A percentile compares a stretch with the other conserved stretches of the same genome.
Conservation (phyloP, 73 alveolate genomes). For the Paramecium biaurelia region DNA sequence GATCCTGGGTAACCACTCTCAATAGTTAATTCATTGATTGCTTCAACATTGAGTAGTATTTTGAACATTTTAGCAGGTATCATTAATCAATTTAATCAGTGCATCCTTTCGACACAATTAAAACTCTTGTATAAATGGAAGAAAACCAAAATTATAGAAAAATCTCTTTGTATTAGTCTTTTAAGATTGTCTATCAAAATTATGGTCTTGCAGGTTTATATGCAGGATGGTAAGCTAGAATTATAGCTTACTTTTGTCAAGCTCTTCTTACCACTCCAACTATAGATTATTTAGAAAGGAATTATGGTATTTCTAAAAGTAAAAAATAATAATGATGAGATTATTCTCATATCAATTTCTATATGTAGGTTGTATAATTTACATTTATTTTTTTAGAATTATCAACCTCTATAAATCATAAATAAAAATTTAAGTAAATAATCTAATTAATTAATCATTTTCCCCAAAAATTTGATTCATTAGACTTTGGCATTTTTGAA, state of each 20-base stretch:
- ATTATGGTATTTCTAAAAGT: slow-evolving; percentile 4
- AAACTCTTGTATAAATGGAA: slow-evolving; percentile 32
- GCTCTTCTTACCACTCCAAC: slow-evolving; percentile 32
- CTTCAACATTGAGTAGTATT: background rate
- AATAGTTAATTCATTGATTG: background rate
- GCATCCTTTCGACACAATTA: slow-evolving; percentile 43
- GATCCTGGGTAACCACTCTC: background rate
- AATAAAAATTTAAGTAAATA: background rate
- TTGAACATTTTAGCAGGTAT: slow-evolving; percentile 4
- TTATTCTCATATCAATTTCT: background rate
- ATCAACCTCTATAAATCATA: background rate
- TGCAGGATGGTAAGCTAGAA: slow-evolving; percentile 54
- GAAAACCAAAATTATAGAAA: background rate
- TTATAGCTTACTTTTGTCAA: background rate
- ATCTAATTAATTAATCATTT: background rate
- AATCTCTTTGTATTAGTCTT: background rate
- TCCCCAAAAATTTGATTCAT: background rate
- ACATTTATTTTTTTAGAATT: background rate
- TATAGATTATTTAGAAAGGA: slow-evolving; percentile 31
- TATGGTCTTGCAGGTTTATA: slow-evolving; percentile 26
- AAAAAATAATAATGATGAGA: background rate
- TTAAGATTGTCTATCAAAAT: background rate
- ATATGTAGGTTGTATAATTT: background rate
- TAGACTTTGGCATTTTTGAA: background rate
- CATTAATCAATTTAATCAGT: background rate